Conservation (phyloP, 2,329 filamentous ascomycete species). For the Colletotrichum zoysiae region DNA sequence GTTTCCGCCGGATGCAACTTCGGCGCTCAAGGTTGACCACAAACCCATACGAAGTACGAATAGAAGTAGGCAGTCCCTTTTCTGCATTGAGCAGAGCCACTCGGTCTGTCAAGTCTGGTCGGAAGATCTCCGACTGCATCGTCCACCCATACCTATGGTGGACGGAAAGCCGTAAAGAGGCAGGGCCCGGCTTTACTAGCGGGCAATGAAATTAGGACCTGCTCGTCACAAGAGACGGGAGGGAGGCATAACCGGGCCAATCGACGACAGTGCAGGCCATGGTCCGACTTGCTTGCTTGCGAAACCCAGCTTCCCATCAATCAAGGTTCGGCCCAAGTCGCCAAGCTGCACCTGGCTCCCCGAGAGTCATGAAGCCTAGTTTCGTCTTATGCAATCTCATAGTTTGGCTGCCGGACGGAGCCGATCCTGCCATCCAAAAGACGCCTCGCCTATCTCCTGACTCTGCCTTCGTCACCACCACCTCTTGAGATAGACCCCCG, state of each 20-base stretch:
- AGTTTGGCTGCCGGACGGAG: background rate
- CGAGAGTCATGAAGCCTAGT: conserved; percentile 8
- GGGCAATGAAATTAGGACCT: conserved; percentile 11
- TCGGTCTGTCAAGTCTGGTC: background rate
- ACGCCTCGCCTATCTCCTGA: background rate
- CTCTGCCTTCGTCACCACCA: conserved; percentile 1
- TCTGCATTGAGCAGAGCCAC: background rate
- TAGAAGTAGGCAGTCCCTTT: background rate
- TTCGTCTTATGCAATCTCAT: background rate
- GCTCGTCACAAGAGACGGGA: conserved; percentile 10
- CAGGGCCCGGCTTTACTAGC: background rate
- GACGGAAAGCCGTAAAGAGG: background rate
- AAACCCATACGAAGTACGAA: conserved; percentile 8
- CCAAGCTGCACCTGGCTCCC: conserved; percentile 1
- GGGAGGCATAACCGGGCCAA: conserved; percentile 24
- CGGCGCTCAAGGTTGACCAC: background rate
- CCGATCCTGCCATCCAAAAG: conserved; percentile 13
- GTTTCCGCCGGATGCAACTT: conserved; percentile 13
- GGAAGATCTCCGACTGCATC: conserved; percentile 1
- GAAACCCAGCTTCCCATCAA: conserved; percentile 16
- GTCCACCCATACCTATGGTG: background rate
- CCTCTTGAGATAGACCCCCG: background rate
- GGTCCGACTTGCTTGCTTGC: conserved; percentile 2
- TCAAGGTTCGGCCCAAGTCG: conserved; percentile 6
- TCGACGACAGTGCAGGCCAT: conserved; percentile 13